Evolutionary conservation across 306 rosid genomes (phyloP), one percentile per base, ranked within the genome.

Genomic region (Hippophae gyantsensis): DNA sequence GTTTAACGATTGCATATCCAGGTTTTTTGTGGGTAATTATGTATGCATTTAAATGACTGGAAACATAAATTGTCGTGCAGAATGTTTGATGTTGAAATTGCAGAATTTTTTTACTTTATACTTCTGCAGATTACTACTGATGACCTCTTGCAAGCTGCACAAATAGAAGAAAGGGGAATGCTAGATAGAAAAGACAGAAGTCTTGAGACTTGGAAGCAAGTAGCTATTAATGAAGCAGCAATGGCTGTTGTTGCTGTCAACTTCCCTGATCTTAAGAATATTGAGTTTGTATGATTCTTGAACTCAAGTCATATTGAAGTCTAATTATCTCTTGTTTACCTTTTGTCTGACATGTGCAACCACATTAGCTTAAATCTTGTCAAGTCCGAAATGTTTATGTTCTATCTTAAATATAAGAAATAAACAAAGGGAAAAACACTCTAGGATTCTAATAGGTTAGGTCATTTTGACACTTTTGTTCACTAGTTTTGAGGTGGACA

Each of bases 81-180:
- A 13, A 50, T 46, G 7, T 32, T 61, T 53, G 45, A 60, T 49
- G 43, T 58, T 73, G 70, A 61, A 70, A 57, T 27, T 23, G 38
- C 27, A 48, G 42, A 32, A 14, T 18, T 13, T 56, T 40, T 59
- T 10, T 12, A 23, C 42, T 60, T 63, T 76, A 62, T 45, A 23
- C 50, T 76, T 68, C 45, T 75, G 71, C 86, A 92, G 98, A 80
- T 92, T 69, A 92, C 96, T 9, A 92, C 98, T 26, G 98, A 92
- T 63, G 98, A 92, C 73, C 76, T 92, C 27, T 79, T 92, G 62
- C 98, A 92, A 92, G 98, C 98, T 69, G 98, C 98, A 44, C 98
- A 92, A 80, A 92, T 92, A 81, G 98, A 92, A 76, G 98, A 92
- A 81, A 85, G 96, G 70, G 98, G 98, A 76, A 83, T 85, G 98